These are phyloP conservation scores for Ustilago cynodontis DNA, from an alignment of 1,284 basidiomycete species.

Conservation along the genomic window DNA sequence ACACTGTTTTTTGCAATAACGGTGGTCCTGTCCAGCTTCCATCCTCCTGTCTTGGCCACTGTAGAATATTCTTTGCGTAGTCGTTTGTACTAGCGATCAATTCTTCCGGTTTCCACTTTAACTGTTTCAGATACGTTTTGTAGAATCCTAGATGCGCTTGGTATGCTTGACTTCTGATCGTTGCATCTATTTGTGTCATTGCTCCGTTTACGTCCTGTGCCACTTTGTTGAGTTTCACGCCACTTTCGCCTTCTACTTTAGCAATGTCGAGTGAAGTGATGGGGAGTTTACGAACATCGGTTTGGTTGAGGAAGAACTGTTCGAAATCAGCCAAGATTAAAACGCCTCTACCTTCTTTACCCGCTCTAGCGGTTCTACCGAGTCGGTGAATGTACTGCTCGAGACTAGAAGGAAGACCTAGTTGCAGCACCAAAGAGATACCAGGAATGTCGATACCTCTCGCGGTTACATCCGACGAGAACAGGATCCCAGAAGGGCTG, in stretches of 20 bases:
- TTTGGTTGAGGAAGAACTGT: slow-evolving; percentile 73
- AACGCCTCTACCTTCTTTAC: slow-evolving; percentile 74
- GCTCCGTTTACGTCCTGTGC: slow-evolving; percentile 54
- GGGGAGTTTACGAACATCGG: slow-evolving; percentile 72
- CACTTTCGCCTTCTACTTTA: slow-evolving; percentile 22
- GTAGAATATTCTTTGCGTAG: slow-evolving; percentile 67
- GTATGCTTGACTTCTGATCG: slow-evolving; percentile 73
- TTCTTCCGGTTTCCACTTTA: slow-evolving; percentile 72
- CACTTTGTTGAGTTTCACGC: slow-evolving; percentile 12
- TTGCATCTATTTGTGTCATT: slow-evolving; percentile 40
- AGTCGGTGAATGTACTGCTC: slow-evolving; percentile 71
- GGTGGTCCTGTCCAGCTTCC: slow-evolving; percentile 69
- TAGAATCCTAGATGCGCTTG: slow-evolving; percentile 76
- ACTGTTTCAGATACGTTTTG: slow-evolving; percentile 71
- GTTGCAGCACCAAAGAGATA: slow-evolving; percentile 75
- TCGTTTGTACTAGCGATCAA: slow-evolving; percentile 73
- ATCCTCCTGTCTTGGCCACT: slow-evolving; percentile 43
- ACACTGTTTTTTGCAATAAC: slow-evolving; percentile 74
- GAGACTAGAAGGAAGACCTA: slow-evolving; percentile 69
- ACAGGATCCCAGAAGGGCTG: slow-evolving; percentile 76
- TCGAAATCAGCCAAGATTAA: slow-evolving; percentile 76
- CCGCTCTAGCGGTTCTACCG: slow-evolving; percentile 74
- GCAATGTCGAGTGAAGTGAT: slow-evolving; percentile 36
- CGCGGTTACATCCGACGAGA: slow-evolving; percentile 91
- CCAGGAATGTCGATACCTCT: slow-evolving; percentile 76